Base-by-base conservation (phyloP, 2,329 filamentous ascomycete genomes). In the Triangularia verruculosa region DNA sequence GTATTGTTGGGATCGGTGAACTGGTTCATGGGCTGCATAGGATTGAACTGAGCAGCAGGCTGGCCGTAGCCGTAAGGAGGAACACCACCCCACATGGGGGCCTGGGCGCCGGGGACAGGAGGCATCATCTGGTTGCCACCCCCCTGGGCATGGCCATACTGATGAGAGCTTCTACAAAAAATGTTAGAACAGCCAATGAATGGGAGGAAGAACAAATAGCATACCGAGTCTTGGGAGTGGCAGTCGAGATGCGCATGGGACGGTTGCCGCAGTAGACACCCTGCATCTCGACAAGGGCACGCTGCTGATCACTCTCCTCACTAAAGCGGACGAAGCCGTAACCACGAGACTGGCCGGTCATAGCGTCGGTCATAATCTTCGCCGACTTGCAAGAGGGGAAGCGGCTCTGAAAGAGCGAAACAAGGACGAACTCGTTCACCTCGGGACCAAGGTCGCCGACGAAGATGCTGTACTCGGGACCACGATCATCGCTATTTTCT, bases 1-100 rank as follows among this genome's bases (percentile, higher is more conserved):
- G 95, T 99, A 82, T 99, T 99, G 86, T 99, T 99, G 12, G 95
- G 95, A 73, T 99, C 95, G 39, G 95, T 99, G 83, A 99, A 99
- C 80, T 99, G 95, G 81, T 99, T 99, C 95, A 99, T 98, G 2
- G 74, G 74, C 66, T 75, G 73, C 65, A 75, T 74, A 3, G 72
- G 73, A 65, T 72, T 74, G 57, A 72, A 75, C 2, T 64, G 22
- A 7, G 51, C 64, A 2, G 66, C 66, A 25, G 68, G 66, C 28
- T 71, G 72, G 55, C 70, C 66, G 61, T 79, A 74, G 79, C 39
- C 39, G 57, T 81, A 70, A 76, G 78, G 60, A 76, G 70, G 72
- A 57, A 75, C 73, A 51, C 60, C 65, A 69, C 76, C 79, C 71
- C 77, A 77, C 70, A 82, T 79, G 66, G 77, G 77, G 30, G 74